These are phyloP conservation scores for Colletotrichum melonis DNA, from an alignment of 2,329 filamentous ascomycete species.

Conservation along the genomic window DNA sequence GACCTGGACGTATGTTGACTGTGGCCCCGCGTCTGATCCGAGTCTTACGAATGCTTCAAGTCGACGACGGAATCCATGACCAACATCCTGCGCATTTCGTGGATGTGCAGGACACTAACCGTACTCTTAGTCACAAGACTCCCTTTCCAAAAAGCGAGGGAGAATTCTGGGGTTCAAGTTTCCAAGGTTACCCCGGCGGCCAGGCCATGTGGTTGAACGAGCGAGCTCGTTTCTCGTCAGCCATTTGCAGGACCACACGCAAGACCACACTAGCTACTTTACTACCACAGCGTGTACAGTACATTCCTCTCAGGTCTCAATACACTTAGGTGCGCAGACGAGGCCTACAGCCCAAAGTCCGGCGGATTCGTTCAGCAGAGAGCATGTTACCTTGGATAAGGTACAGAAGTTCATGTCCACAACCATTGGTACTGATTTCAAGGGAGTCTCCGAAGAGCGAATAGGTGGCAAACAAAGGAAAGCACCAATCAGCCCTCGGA, in stretches of 20 bases:
- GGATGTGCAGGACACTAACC: not conserved
- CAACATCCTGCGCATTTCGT: not conserved
- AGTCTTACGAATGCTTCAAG: not conserved
- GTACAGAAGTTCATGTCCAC: not conserved
- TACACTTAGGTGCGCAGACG: not conserved
- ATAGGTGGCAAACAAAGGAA: not conserved
- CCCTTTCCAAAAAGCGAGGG: not conserved
- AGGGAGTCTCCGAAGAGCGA: not conserved
- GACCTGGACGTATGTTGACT: not conserved
- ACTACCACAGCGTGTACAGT: not conserved
- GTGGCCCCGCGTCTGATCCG: not conserved
- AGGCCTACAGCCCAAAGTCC: not conserved
- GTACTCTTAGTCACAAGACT: not conserved
- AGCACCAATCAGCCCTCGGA: not conserved
- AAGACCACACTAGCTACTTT: not conserved
- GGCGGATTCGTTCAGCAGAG: not conserved
- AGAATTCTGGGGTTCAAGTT: not conserved
- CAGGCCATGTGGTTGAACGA: not conserved
- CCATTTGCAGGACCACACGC: not conserved
- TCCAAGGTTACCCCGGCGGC: not conserved
- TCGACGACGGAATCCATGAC: not conserved
- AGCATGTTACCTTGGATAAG: not conserved
- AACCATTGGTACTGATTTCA: not conserved
- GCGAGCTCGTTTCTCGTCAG: not conserved
- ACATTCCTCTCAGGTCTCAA: not conserved